Conservation (phyloP, 1,139 yeast species). For the Eremothecium cymbalariae region DNA sequence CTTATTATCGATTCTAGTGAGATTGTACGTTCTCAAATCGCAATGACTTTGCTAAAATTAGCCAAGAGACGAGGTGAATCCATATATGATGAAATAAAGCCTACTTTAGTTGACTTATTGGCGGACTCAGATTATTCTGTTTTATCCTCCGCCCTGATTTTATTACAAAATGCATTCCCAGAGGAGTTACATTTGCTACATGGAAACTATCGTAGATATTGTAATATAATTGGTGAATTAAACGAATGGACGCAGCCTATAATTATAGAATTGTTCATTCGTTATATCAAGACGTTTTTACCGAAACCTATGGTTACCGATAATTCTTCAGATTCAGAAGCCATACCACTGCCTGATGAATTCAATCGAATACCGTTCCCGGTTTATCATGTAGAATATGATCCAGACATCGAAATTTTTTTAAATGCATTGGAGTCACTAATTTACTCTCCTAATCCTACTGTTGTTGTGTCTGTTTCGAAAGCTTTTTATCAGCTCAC, state of each 20-base stretch:
- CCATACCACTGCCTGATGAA: conserved; percentile 38
- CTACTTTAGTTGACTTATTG: conserved; percentile 45
- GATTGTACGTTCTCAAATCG: conserved; percentile 70
- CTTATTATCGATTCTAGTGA: conserved; percentile 67
- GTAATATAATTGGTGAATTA: conserved; percentile 45
- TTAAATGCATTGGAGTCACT: conserved; percentile 41
- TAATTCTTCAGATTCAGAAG: conserved; percentile 27
- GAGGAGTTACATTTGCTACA: conserved; percentile 60
- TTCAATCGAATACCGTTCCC: conserved; percentile 34
- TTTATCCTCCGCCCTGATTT: conserved; percentile 57
- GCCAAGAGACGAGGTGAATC: conserved; percentile 36
- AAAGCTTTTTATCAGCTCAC: conserved; percentile 48
- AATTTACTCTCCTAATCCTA: conserved; percentile 46
- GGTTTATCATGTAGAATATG: conserved; percentile 39
- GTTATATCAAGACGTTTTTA: conserved; percentile 56
- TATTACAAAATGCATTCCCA: conserved; percentile 48
- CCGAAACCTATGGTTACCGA: conserved; percentile 42
- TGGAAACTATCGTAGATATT: conserved; percentile 55
- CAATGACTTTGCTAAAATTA: conserved; percentile 66
- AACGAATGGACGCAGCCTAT: conserved; percentile 73
- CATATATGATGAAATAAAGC: conserved; percentile 40
- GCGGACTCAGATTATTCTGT: conserved; percentile 61
- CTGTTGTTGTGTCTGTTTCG: conserved; percentile 54
- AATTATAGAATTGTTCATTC: conserved; percentile 54
- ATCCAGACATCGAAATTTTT: conserved; percentile 51